Base-by-base conservation (phyloP, 2,329 filamentous ascomycete species). In the Dissoconium aciculare region DNA sequence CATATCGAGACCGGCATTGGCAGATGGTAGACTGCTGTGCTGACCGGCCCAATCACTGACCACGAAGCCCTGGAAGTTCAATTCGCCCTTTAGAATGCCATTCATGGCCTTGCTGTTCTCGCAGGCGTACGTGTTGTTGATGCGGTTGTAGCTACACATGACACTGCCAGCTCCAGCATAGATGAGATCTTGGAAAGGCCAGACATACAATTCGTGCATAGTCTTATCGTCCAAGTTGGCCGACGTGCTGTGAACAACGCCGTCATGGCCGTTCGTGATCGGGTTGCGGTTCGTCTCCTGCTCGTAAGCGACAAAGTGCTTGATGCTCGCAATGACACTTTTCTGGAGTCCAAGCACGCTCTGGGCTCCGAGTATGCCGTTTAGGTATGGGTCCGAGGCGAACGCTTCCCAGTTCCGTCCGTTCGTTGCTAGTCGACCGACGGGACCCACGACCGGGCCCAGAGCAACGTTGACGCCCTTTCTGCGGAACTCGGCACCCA, bases 361-460 rank as follows among this genome's bases (percentile, higher is more conserved):
- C 37, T 64, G 47, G 2, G 60, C 58, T 11, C 55, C 67, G 3
- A 60, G 60, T 32, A 64, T 52, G 0, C 58, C 69, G 40, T 71
- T 65, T 12, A 83, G 62, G 3, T 68, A 69, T 0, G 78, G 76
- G 47, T 84, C 78, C 1, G 67, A 57, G 2, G 75, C 77, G 44
- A 83, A 83, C 0, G 71, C 70, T 47, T 84, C 78, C 77, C 77
- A 83, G 44, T 69, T 78, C n/a, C 78, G 67, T 3, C 51, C 51
- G 11, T 74, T 77, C 28, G 71, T 65, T 0, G 78, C 77, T 44
- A 81, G 78, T 6, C 76, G 66, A 1, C 78, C 78, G 3, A 83
- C 51, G 1, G 78, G 69, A 0, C 76, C 77, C 15, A 81, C 73
- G 0, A 66, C 61, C 2, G 77, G 78, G 0, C 76, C 78, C 4